Evolutionary conservation across 148 eudicot species (phyloP), one percentile per base, ranked within the genome.

Genomic region (Rhododendron molle): DNA sequence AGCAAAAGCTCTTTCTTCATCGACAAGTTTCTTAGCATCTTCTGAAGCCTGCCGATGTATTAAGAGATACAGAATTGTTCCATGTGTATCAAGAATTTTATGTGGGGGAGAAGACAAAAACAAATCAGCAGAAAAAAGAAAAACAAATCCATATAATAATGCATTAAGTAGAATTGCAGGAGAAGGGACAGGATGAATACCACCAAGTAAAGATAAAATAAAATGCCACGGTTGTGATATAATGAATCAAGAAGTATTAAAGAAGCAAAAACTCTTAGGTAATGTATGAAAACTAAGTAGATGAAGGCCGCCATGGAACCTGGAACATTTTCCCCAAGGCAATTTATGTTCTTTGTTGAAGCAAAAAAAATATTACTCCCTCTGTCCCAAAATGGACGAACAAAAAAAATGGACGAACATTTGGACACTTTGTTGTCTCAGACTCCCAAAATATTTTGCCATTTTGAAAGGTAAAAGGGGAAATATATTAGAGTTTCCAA

Each of bases 11-110:
- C 99, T 90, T 91, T 97, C 99, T 90, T 94, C 96, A 86, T 97
- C 99, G 81, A 97, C 99, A 89, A 95, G 98, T 85, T 90, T 95
- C 86, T 97, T 97, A 83, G 99, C 99, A 91, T 97, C 98, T 87
- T 95, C 98, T 67, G 99, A 97, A 69, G 99, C 99, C 99, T 97
- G 85, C 58, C 86, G 21, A 79, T 34, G 50, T 78, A 84, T 32
- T 69, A 8, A 8, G 2, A 52, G 44, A 79, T 7, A 38, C 80
- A 69, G 83, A 47, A 30, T 10, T 21, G 46, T 46, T 60, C 30
- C 49, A n/a, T 21, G 21, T 20, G 58, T 23, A 77, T 62, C n/a
- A 78, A 28, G 50, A 72, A 7, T 32, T 84, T 50, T 36, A n/a
- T 82, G 21, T 30, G 78, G 40, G 58, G 58, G 72, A 72, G 74